Evolutionary conservation across 1,139 yeast species (phyloP).

Genomic region (Debaryomycetaceae sp.): DNA sequence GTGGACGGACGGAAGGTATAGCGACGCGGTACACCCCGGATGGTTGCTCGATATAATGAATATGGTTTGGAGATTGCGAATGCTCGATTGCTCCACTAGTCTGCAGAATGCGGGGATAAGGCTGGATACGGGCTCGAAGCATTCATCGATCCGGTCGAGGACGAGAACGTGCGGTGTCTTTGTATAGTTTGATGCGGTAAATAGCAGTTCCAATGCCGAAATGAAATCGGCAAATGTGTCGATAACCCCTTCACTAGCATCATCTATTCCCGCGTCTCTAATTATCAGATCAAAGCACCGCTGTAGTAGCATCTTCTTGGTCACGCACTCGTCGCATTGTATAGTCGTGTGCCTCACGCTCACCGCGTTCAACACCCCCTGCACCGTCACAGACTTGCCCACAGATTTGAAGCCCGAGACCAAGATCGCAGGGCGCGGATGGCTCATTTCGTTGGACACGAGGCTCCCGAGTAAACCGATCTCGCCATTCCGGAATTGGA

Average conservation of each 20-base stretch:
- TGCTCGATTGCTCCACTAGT: slow-evolving; percentile 29
- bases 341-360: slow-evolving; percentile 17
- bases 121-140: slow-evolving; percentile 38
- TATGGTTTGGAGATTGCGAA: slow-evolving; percentile 21
- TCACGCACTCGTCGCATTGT: slow-evolving; percentile 30
- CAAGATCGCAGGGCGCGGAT: slow-evolving; percentile 19
- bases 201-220: slow-evolving; percentile 27
- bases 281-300: slow-evolving; percentile 21
- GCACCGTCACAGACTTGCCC: slow-evolving; percentile 28
- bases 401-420: slow-evolving; percentile 33
- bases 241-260: slow-evolving; percentile 9
- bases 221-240: slow-evolving; percentile 41
- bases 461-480: slow-evolving; percentile 19
- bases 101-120: slow-evolving; percentile 37
- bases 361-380: slow-evolving; percentile 13
- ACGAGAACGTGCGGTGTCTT: slow-evolving; percentile 40
- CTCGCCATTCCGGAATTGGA: slow-evolving; percentile 15
- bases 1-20: slow-evolving; percentile 38
- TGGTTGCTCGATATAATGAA: slow-evolving; percentile 29
- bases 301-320: slow-evolving; percentile 28
- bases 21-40: slow-evolving; percentile 36
- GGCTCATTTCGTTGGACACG: slow-evolving; percentile 10
- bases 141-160: slow-evolving; percentile 47
- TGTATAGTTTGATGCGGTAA: slow-evolving; percentile 19
- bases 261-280: slow-evolving; percentile 15